Conservation (phyloP, 768 basidiomycete genomes). For the Lenzites betulinus region DNA sequence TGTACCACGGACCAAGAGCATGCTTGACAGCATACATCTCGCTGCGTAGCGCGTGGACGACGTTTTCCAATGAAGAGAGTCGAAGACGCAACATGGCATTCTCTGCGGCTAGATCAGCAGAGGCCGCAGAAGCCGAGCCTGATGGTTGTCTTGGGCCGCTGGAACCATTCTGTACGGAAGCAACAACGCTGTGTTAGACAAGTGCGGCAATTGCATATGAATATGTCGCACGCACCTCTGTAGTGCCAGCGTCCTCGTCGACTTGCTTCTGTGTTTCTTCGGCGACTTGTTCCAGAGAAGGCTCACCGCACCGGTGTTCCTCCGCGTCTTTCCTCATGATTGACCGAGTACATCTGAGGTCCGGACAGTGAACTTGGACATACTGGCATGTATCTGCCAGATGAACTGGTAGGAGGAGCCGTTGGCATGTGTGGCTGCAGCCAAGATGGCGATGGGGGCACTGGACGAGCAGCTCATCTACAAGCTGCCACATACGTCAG, state of each 20-base stretch:
- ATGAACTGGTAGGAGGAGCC: slow-evolving; percentile 66
- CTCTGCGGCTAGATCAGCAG: slow-evolving; percentile 50
- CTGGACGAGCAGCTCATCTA: slow-evolving; percentile 78
- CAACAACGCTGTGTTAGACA: too few species aligned
- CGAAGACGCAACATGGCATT: slow-evolving; percentile 63
- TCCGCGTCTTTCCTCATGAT: slow-evolving; percentile 49
- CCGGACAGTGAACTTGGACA: slow-evolving; percentile 52
- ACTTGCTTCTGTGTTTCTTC: not conserved
- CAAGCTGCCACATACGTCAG: slow-evolving; percentile 51
- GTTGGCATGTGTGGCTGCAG: slow-evolving; percentile 63
- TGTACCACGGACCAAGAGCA: slow-evolving; percentile 70
- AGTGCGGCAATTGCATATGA: too few species aligned
- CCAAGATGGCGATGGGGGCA: slow-evolving; percentile 64
- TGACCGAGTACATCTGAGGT: slow-evolving; percentile 45
- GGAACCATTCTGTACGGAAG: too few species aligned
- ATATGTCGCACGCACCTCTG: not conserved
- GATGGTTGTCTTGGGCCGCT: not conserved
- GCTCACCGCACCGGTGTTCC: slow-evolving; percentile 36
- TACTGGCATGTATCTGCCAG: slow-evolving; percentile 62
- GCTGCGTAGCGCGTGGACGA: slow-evolving; percentile 49
- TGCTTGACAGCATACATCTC: slow-evolving; percentile 58
- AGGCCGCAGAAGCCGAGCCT: not conserved
- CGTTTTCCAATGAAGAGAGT: slow-evolving; percentile 59
- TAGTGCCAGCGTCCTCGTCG: not conserved
- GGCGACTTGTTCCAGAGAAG: not conserved